Percentiles rank a stretch among this genome's conserved stretches.
phyloP scores from a whole-genome alignment of 2,329 filamentous ascomycete genomes.

The Aspergillus novoparasiticus region DNA sequence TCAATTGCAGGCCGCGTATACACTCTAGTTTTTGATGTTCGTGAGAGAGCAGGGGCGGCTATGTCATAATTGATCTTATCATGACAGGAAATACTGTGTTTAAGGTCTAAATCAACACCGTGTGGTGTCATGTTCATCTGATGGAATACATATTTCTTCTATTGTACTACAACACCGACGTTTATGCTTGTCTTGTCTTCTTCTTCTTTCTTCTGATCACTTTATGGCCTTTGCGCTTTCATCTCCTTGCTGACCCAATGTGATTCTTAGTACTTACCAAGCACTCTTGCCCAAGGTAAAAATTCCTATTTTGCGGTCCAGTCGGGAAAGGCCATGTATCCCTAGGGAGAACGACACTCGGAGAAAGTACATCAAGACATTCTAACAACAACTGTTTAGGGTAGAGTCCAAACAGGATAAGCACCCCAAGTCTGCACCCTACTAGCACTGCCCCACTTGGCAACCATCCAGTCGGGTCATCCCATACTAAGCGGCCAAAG shows the following conservation, averaged over 20 bases:
- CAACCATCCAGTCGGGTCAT: conserved; percentile 20
- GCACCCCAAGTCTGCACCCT: conserved; percentile 26
- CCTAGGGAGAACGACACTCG: background rate
- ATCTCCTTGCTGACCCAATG: conserved; percentile 6
- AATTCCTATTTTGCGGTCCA: background rate
- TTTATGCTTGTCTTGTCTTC: background rate
- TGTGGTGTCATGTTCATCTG: background rate
- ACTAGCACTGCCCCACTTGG: conserved; percentile 27
- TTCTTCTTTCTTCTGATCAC: background rate
- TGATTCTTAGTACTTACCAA: conserved; percentile 7
- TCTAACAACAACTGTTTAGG: conserved; percentile 16
- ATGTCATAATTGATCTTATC: background rate
- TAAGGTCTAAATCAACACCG: background rate
- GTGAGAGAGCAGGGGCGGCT: background rate
- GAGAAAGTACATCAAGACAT: background rate
- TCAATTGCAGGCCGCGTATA: background rate
- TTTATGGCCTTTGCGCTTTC: conserved; percentile 3
- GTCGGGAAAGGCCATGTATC: background rate
- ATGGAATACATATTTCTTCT: background rate
- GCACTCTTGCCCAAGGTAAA: background rate
- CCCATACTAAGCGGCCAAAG: conserved; percentile 9
- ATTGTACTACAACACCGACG: background rate
- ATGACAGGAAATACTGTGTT: background rate
- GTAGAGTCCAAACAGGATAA: conserved; percentile 26
- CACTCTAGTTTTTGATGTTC: background rate